Evolutionary conservation across 306 rosid genomes (phyloP).

Genomic region (Casuarina cunninghamiana): DNA sequence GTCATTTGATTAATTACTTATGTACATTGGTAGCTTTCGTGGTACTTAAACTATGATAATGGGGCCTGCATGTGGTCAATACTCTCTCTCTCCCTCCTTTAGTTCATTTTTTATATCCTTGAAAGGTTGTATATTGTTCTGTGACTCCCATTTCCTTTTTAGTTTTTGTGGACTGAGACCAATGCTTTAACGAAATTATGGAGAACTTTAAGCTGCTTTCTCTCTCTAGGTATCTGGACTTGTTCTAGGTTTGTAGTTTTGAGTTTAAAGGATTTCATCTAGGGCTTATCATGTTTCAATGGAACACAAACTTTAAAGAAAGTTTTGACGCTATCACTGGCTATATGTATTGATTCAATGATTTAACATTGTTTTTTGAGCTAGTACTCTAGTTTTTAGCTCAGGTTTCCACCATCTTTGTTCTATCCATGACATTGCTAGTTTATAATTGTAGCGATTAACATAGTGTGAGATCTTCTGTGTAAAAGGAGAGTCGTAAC

Average conservation of each 20-base stretch:
- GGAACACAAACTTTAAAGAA: too few relatives aligned
- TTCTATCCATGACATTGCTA: slow-evolving; percentile 1
- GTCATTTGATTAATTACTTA: not conserved
- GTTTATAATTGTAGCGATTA: slow-evolving; percentile 5
- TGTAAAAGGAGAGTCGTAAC: not conserved
- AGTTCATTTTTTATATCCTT: not conserved
- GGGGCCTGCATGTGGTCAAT: not conserved
- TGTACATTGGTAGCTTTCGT: not conserved
- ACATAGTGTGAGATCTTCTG: slow-evolving; percentile 19
- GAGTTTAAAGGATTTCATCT: not conserved
- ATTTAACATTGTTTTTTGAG: slow-evolving; percentile 13
- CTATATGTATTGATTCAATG: not conserved
- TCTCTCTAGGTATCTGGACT: not conserved
- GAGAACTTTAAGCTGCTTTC: not conserved
- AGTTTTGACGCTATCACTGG: not conserved
- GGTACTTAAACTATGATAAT: not conserved
- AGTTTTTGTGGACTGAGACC: not conserved
- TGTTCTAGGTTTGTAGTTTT: not conserved
- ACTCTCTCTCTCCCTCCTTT: not conserved
- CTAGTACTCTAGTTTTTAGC: slow-evolving; percentile 22
- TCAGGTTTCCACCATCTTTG: not conserved
- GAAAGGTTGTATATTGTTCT: not conserved
- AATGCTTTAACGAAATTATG: not conserved
- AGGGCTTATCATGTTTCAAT: not conserved
- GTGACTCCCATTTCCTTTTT: not conserved